These are phyloP conservation scores for Fagopyrum tataricum DNA, from an alignment of 148 eudicot genomes.

Conservation along the genomic window DNA sequence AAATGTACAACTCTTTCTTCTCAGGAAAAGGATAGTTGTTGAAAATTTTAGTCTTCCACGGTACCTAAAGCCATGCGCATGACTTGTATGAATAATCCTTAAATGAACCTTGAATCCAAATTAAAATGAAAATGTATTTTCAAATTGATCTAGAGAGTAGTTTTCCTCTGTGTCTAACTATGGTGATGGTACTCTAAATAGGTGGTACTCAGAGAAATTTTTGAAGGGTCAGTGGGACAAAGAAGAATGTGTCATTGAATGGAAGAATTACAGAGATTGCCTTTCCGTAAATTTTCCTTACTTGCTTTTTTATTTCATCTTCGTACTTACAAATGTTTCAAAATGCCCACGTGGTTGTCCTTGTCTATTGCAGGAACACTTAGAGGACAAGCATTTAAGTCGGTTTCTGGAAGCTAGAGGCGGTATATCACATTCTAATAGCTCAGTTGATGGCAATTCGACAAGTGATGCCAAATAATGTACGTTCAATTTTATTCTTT, in stretches of 20 bases:
- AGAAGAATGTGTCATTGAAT: slow-evolving; percentile 73
- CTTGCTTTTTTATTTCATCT: slow-evolving; percentile 5
- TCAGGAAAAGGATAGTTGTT: not conserved
- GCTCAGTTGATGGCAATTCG: slow-evolving; percentile 19
- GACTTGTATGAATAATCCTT: not conserved
- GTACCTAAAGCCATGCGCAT: not conserved
- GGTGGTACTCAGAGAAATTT: slow-evolving; percentile 94
- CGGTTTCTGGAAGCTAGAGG: slow-evolving; percentile 76
- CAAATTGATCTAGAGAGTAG: not conserved
- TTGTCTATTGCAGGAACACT: slow-evolving; percentile 49
- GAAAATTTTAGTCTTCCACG: not conserved
- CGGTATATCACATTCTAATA: slow-evolving; percentile 22
- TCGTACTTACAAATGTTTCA: not conserved
- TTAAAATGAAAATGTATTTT: not conserved
- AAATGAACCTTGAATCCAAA: not conserved
- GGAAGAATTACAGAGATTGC: slow-evolving; percentile 84
- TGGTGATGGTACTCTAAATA: slow-evolving; percentile 24
- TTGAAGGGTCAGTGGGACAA: slow-evolving; percentile 91
- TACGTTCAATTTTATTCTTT: not conserved
- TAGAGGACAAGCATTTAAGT: slow-evolving; percentile 85
- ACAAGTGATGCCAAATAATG: slow-evolving; percentile 34
- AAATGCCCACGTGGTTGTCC: not conserved
- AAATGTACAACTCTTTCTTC: no score
- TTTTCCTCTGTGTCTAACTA: not conserved
- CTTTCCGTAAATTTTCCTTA: slow-evolving; percentile 43